Percentiles rank a stretch among this genome's conserved stretches.
phyloP scores from a whole-genome alignment of 2,329 filamentous ascomycete genomes.

The Fusarium mangiferae region DNA sequence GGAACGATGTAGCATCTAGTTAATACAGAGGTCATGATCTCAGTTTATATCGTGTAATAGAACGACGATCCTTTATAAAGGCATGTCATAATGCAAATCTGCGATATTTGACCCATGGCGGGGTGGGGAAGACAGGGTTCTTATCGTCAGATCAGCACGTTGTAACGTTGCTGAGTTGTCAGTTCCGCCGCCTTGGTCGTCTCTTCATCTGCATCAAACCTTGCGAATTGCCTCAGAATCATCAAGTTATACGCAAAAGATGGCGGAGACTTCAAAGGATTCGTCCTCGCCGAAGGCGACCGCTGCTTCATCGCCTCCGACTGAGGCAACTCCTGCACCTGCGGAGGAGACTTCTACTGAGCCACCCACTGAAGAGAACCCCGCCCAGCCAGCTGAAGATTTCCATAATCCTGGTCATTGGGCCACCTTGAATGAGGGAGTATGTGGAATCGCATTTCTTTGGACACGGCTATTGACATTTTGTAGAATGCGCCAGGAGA shows the following conservation, averaged over 20 bases:
- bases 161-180: not conserved
- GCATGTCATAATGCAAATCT: not conserved
- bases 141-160: not conserved
- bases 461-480: fast-evolving
- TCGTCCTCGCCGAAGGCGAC: fast-evolving
- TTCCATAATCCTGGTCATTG: slow-evolving; percentile 19
- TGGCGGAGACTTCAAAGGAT: not conserved
- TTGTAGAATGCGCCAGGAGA: not conserved
- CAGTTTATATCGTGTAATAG: not conserved
- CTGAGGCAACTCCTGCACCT: not conserved
- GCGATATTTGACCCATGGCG: not conserved
- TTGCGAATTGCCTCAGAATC: fast-evolving
- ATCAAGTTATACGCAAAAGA: fast-evolving
- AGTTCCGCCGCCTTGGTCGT: fast-evolving
- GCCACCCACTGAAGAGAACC: not conserved
- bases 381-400: not conserved
- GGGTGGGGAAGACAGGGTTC: not conserved
- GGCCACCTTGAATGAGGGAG: not conserved
- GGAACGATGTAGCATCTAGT: not conserved
- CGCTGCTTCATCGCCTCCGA: not conserved
- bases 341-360: not conserved
- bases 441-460: not conserved
- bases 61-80: not conserved
- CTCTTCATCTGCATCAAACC: no score
- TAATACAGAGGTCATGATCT: not conserved